Conservation (phyloP, 805 yeast species). For the Isabelozyma heimii region DNA sequence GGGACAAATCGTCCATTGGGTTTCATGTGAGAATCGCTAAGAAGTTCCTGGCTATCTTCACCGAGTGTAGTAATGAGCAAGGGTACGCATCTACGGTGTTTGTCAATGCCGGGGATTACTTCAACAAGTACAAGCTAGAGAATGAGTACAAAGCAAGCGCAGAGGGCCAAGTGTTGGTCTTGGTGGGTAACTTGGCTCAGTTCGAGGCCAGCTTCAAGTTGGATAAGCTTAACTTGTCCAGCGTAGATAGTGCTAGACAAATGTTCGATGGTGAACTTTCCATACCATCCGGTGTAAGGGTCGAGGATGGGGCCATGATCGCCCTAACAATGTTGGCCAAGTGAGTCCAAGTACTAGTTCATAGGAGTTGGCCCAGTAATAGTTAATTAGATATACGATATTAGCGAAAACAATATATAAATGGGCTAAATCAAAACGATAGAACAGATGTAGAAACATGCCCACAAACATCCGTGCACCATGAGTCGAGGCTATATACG, state of each 20-base stretch:
- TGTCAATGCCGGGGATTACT: slow-evolving; percentile 67
- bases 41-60: slow-evolving; percentile 61
- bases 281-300: slow-evolving; percentile 54
- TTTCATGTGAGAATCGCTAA: slow-evolving; percentile 70
- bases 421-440: no score
- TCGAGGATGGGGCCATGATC: slow-evolving; percentile 71
- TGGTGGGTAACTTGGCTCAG: slow-evolving; percentile 65
- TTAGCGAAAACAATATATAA: no score
- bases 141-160: slow-evolving; percentile 6
- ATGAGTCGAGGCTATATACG: no score
- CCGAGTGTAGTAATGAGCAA: slow-evolving; percentile 57
- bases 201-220: slow-evolving; percentile 49
- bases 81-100: slow-evolving; percentile 72
- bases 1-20: slow-evolving; percentile 64
- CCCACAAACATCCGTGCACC: no score
- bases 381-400: no score
- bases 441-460: no score
- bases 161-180: slow-evolving; percentile 43
- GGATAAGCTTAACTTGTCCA: slow-evolving; percentile 51
- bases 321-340: slow-evolving; percentile 39
- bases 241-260: slow-evolving; percentile 52
- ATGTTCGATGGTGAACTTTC: slow-evolving; percentile 65
- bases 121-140: slow-evolving; percentile 25
- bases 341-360: no score
- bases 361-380: no score